Conservation (phyloP, 305 asterid species). For the Fraxinus velutina region DNA sequence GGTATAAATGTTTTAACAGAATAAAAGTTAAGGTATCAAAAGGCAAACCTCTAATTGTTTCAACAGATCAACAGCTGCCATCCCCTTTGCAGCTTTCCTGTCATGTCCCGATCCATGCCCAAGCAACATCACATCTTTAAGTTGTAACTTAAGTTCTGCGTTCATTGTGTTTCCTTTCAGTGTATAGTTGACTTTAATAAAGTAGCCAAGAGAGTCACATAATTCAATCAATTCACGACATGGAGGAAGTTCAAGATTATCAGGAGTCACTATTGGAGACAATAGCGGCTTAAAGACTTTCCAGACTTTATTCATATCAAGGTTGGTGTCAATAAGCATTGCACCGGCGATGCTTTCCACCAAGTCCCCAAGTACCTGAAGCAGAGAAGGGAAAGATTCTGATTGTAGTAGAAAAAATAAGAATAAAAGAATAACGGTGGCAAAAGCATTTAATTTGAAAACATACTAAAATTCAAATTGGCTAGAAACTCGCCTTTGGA, state of each 20-base stretch:
- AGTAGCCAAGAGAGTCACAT: constrained; percentile 88
- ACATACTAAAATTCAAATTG: neutral
- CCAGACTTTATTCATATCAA: constrained; percentile 74
- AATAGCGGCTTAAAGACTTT: constrained; percentile 63
- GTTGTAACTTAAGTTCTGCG: constrained; percentile 62
- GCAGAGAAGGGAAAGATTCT: neutral
- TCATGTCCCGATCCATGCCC: constrained; percentile 59
- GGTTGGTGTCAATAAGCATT: constrained; percentile 72
- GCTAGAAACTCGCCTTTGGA: constrained; percentile 58
- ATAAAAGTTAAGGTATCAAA: neutral
- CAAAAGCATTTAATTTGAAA: neutral
- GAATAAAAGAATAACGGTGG: neutral
- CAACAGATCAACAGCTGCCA: constrained; percentile 70
- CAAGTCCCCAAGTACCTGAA: constrained; percentile 88
- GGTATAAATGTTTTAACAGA: neutral
- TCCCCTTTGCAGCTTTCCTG: constrained; percentile 71
- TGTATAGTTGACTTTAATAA: constrained; percentile 37
- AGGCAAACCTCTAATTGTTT: constrained; percentile 67
- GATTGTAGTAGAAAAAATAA: neutral
- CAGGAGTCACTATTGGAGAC: constrained; percentile 95
- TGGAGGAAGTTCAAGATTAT: constrained; percentile 82
- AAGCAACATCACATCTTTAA: constrained; percentile 53
- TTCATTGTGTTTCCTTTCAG: constrained; percentile 47
- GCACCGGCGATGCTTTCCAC: constrained; percentile 96
- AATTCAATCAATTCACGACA: constrained; percentile 71